Base-by-base conservation (phyloP, 768 basidiomycete genomes). In the Pulveroboletus frians region DNA sequence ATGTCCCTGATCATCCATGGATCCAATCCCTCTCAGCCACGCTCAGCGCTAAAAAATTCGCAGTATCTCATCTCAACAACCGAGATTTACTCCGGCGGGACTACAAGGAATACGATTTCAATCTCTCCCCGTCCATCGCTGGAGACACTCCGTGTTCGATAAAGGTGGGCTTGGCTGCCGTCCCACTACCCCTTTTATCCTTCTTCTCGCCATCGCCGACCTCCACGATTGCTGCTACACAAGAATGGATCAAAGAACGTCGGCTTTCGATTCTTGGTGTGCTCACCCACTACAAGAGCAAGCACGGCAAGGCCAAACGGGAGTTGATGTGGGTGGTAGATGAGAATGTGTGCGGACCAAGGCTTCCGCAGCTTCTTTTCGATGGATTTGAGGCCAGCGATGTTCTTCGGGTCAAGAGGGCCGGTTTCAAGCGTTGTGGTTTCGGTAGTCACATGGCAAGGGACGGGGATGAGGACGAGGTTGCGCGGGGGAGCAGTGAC, bases 41-140 rank as follows among this genome's bases (percentile, higher is more conserved):
- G 50, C 70, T 43, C 56, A 59, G 3, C 23, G 39, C 51, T 2
- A 80, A 79, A 69, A 99, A 98, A 64, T 57, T 59, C 4, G 78
- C 84, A 50, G 72, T 98, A 9, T 78, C 79, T 2, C 76, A 81
- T 53, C 74, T 97, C 15, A 71, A 70, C 8, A 80, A 81, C 0
- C 75, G 78, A 48, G 92, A 97, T 60, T 79, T 97, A 17, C 76
- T 99, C 5, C 76, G 92, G 11, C 73, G 96, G n/a, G 96, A 99
- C 69, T 99, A 93, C 75, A 98, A 99, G 65, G 84, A 95, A 55
- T 95, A 92, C 61, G 63, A 67, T 1, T 67, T 80, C 50, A 66
- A 71, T 0, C 76, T 83, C 3, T 61, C 72, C 1, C 15, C 55
- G 10, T 42, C 53, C 29, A 40, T 66, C 31, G 43, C 47, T 20